phyloP scores from a whole-genome alignment of 305 asterid genomes.

The Solanum aculeatissimum region DNA sequence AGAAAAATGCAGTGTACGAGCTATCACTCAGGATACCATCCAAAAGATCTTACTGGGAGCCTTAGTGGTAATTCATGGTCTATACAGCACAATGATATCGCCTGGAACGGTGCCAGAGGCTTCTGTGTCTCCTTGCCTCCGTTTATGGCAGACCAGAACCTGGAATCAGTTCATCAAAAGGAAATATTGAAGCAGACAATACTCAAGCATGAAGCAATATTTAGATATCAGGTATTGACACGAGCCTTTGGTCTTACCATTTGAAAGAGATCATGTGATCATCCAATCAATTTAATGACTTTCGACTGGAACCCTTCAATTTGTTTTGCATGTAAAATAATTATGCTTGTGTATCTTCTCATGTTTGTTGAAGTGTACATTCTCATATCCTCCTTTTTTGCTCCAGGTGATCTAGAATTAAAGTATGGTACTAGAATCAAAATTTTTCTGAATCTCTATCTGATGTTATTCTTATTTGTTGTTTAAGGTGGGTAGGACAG shows the following conservation, averaged over 20 bases:
- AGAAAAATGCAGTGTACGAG: slow-evolving; percentile 47
- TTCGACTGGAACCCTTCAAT: neutral
- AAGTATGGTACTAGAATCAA: neutral
- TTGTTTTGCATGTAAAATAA: neutral
- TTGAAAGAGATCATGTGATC: neutral
- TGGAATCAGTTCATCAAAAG: slow-evolving; percentile 21
- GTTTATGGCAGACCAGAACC: slow-evolving; percentile 9
- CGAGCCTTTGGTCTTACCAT: neutral
- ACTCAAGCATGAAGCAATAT: slow-evolving; percentile 59
- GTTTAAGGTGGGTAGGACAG: neutral
- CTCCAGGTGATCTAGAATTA: neutral
- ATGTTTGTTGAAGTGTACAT: neutral
- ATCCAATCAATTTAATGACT: neutral
- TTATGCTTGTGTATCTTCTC: neutral
- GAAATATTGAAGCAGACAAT: slow-evolving; percentile 44
- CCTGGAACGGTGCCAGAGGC: slow-evolving; percentile 23
- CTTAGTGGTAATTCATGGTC: slow-evolving; percentile 36
- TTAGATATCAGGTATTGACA: slow-evolving; percentile 54
- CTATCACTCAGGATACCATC: slow-evolving; percentile 24
- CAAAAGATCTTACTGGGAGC: slow-evolving; percentile 26
- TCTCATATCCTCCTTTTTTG: neutral
- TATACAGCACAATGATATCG: slow-evolving; percentile 12
- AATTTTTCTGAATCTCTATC: neutral
- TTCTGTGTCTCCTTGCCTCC: slow-evolving; percentile 16
- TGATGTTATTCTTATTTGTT: neutral